phyloP scores from a whole-genome alignment of 1,284 basidiomycete genomes.

The Cystobasidium pallidum region DNA sequence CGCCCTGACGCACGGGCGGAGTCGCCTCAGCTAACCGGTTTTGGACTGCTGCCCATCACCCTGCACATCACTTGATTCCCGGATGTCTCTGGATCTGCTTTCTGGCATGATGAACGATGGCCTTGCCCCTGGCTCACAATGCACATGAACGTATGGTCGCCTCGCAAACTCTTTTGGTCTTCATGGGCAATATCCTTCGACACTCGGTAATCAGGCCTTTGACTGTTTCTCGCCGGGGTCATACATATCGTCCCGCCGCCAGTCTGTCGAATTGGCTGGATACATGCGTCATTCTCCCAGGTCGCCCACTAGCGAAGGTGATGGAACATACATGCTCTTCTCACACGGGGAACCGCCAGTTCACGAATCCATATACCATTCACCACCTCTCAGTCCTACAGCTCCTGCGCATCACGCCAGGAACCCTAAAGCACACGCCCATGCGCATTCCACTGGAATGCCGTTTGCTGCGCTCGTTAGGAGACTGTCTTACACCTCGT shows the following conservation, averaged over 20 bases:
- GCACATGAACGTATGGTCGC: no score
- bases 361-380: no score
- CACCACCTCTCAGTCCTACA: slow-evolving; percentile 11
- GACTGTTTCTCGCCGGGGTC: slow-evolving; percentile 30
- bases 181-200: not conserved
- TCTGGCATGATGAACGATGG: no score
- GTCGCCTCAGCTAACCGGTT: not conserved
- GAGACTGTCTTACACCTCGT: slow-evolving; percentile 26
- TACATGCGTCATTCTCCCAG: not conserved
- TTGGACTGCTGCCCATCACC: not conserved
- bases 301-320: not conserved
- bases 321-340: not conserved
- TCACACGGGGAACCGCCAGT: not conserved
- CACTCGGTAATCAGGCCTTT: slow-evolving; percentile 9
- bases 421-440: not conserved
- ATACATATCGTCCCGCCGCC: slow-evolving; percentile 9
- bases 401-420: not conserved
- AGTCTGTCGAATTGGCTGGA: slow-evolving; percentile 13
- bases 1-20: not conserved
- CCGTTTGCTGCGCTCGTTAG: slow-evolving; percentile 22
- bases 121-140: no score
- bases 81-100: not conserved
- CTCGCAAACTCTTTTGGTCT: no score
- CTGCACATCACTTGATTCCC: slow-evolving; percentile 11
- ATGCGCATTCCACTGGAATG: not conserved